Conservation (phyloP, 345 rosid species). For the Carallia brachiata region DNA sequence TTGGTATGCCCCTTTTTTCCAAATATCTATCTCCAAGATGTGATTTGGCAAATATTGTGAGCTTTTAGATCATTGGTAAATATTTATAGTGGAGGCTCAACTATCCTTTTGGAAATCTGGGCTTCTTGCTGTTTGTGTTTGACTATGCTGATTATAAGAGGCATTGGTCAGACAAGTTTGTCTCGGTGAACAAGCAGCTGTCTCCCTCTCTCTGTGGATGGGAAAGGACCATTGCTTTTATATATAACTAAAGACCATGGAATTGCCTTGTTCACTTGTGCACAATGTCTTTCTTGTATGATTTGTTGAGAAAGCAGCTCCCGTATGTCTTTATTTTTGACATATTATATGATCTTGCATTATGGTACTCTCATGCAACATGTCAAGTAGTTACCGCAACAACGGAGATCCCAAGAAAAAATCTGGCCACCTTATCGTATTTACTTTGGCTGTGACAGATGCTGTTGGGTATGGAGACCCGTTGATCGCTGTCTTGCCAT, state of each 20-base stretch:
- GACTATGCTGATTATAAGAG: not conserved
- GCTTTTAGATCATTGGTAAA: too few species aligned
- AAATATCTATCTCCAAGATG: too few species aligned
- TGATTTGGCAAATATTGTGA: too few species aligned
- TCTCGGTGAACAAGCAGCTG: not conserved
- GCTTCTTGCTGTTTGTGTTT: not conserved
- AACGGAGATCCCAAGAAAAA: too few species aligned
- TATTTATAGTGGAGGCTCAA: too few species aligned
- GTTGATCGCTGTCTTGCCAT: constrained; percentile 79
- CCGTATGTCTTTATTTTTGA: not conserved
- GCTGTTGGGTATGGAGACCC: constrained; percentile 87
- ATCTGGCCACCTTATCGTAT: too few species aligned
- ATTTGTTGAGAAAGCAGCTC: not conserved
- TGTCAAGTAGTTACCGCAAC: too few species aligned
- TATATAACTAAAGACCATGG: not conserved
- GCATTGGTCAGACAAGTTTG: not conserved
- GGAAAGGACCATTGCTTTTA: too few species aligned
- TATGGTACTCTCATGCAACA: too few species aligned
- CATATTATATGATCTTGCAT: not conserved
- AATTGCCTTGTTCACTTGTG: not conserved
- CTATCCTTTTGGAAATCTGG: not conserved
- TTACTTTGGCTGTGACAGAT: constrained; percentile 39
- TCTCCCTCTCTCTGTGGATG: too few species aligned
- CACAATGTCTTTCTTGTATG: too few species aligned
- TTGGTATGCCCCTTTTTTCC: too few species aligned